Base-by-base conservation (phyloP, 371 early-diverging fungal genomes). In the Capillidium heterosporum region DNA sequence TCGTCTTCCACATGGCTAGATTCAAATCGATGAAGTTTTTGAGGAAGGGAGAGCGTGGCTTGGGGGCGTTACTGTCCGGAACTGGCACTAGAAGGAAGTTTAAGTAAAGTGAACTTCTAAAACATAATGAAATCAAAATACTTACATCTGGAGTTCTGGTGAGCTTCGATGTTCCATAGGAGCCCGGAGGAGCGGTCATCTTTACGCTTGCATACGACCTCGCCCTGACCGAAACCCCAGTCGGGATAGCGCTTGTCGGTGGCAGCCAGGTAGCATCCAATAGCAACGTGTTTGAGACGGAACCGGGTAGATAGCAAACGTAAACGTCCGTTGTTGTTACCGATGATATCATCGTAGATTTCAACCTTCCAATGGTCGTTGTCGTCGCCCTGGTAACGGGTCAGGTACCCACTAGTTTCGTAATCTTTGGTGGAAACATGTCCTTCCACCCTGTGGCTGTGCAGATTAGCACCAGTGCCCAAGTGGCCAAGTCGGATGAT, bases 181-280 rank as follows among this genome's bases (percentile, higher is more conserved):
- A 87, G 73, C 50, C 73, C 15, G 15, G 17, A n/a, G 7, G 24
- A 21, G 32, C 15, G 8, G 2, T n/a, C 29, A 23, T 11, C 17
- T 29, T 75, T 72, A 57, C 82, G 72, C 57, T 87, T 84, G 68
- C 98, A 98, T 2, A 74, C 71, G 1, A 98, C 91, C 65, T 99
- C 99, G 1, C 82, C 75, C 69, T 99, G 99, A 58, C 84, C 82
- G 75, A 91, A 95, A 13, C 99, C 99, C 99, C 99, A 99, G 59
- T 88, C 80, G 1, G 99, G 99, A 40, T 96, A 77, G 27, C 77
- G 78, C 21, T 77, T 78, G 32, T 81, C 80, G 43, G 83, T 75
- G 10, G 87, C 80, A 2, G 76, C 67, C 53, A 99, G 70, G 32
- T 89, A 80, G 64, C 96, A 96, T n/a, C 84, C 84, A 32, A 79